Evolutionary conservation across 2,329 filamentous ascomycete species (phyloP), one percentile per base, ranked within the genome.

Genomic region (Fusarium piperis): DNA sequence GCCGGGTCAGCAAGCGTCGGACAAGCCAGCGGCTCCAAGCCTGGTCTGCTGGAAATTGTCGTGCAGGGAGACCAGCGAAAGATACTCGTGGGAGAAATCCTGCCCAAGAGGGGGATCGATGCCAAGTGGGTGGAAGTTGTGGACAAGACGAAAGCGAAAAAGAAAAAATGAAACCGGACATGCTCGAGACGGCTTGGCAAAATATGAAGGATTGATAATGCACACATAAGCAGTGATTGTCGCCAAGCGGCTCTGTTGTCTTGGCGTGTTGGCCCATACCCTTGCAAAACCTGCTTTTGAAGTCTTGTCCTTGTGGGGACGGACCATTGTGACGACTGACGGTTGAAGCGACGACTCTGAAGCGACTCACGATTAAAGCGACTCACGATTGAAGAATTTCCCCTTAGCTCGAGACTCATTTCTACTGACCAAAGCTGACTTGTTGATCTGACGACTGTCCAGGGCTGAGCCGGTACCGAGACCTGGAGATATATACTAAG

Each of bases 61-160:
- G 68, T 75, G 13, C 73, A 75, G 8, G 73, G 73, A 15, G 73
- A 75, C 13, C 73, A 75, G 6, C 62, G 64, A 4, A 75, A 75
- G 33, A 36, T 75, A 1, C 62, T 75, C 1, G 41, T 62, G 0
- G 62, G 26, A 6, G 73, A 75, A 5, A 61, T 75, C 8, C 18
- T 75, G 13, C 39, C 55, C 3, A 71, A 35, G 15, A 66, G 38
- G 39, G 73, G 73, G 1, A 64, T 75, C 7, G 66, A 72, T 26
- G 35, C 51, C 6, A 75, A 72, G n/a, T 75, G 73, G 73, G 68
- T 75, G 32, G 73, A 75, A 8, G 38, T 72, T 13, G 62, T 66
- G 33, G 73, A 75, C 10, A 75, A 75, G 66, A 65, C 67, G 1
- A 75, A 75, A 48, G 48, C 73, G 0, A 72, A 73, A 38, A 72